These are phyloP conservation scores for Carnegiea gigantea DNA, from an alignment of 179 eudicot genomes.

Conservation along the genomic window DNA sequence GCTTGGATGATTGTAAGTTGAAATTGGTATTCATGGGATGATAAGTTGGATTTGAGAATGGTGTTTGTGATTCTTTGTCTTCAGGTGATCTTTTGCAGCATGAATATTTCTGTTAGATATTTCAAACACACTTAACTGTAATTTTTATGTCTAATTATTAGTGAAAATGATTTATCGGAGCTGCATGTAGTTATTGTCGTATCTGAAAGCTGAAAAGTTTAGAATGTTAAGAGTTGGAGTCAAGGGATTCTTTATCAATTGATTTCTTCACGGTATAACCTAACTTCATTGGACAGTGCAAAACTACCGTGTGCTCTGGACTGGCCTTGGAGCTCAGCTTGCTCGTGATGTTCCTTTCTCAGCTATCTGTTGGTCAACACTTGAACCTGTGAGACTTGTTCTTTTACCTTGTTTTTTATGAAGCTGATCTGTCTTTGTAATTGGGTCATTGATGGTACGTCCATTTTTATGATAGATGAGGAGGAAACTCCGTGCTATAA, in stretches of 20 bases:
- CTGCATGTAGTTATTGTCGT: background rate
- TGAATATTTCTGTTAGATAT: no score
- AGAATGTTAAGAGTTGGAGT: background rate
- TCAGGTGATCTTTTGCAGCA: no score
- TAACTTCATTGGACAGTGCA: conserved; percentile 25
- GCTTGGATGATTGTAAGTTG: no score
- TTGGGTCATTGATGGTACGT: conserved; percentile 6
- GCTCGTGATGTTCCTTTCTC: conserved; percentile 83
- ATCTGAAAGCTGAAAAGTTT: background rate
- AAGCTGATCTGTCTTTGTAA: background rate
- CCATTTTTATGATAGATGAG: conserved; percentile 45
- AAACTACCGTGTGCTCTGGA: conserved; percentile 71
- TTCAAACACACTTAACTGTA: no score
- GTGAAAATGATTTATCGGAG: no score
- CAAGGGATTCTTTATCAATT: background rate
- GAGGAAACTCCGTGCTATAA: conserved; percentile 44
- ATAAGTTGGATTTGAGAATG: no score
- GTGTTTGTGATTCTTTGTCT: no score
- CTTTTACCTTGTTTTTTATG: background rate
- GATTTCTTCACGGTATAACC: background rate
- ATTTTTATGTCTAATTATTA: no score
- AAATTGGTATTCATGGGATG: no score
- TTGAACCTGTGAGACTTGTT: conserved; percentile 69
- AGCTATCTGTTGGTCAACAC: conserved; percentile 90
- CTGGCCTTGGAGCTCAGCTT: conserved; percentile 79